Conservation (phyloP, 2,329 filamentous ascomycete genomes). For the Alternaria burnsii region DNA sequence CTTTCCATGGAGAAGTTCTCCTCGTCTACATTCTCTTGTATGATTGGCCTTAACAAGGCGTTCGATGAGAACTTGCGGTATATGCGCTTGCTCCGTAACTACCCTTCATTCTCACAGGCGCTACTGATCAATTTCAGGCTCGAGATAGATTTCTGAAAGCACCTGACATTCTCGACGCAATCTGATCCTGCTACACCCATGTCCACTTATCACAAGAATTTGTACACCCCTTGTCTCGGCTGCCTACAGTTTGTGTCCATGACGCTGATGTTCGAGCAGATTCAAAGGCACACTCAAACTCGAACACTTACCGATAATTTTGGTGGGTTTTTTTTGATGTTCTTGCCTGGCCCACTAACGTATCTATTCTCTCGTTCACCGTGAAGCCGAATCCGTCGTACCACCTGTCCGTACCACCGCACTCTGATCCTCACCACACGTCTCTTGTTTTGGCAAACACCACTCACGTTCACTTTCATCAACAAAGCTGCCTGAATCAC, state of each 20-base stretch:
- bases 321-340: background rate
- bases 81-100: background rate
- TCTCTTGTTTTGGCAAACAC: background rate
- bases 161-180: background rate
- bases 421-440: constrained; percentile 1
- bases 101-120: background rate
- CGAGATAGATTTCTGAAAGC: background rate
- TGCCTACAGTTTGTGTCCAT: background rate
- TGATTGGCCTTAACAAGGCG: background rate
- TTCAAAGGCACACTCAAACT: too few relatives aligned
- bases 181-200: background rate
- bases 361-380: background rate
- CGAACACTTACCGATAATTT: too few relatives aligned
- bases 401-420: background rate
- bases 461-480: background rate
- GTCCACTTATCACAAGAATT: background rate
- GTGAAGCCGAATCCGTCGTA: background rate
- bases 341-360: background rate
- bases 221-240: background rate
- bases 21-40: accelerated
- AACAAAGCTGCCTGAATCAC: background rate
- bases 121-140: background rate
- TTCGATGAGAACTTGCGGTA: background rate
- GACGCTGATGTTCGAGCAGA: background rate
- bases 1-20: background rate